A percentile compares a stretch with the other conserved stretches of the same genome.
phyloP scores from a whole-genome alignment of 306 rosid species.

The Lathyrus tuberosus region DNA sequence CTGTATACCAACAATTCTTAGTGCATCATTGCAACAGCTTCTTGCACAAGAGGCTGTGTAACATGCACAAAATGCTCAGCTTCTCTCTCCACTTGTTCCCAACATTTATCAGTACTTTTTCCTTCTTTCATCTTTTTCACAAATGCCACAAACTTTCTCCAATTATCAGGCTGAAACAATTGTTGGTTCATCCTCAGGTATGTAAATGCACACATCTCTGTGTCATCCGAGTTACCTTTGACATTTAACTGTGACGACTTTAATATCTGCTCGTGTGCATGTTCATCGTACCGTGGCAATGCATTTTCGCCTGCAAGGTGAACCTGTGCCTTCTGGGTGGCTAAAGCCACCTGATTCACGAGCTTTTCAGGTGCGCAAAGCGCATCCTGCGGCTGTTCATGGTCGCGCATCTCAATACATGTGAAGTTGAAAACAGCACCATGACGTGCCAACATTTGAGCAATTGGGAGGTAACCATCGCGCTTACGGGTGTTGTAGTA shows the following conservation, averaged over 20 bases:
- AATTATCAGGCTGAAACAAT: conserved; percentile 71
- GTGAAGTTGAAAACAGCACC: conserved; percentile 93
- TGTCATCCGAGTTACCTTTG: conserved; percentile 48
- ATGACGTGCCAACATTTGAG: conserved; percentile 90
- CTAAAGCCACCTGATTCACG: conserved; percentile 82
- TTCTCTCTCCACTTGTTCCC: conserved; percentile 92
- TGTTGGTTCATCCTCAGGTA: conserved; percentile 90
- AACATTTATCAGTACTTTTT: conserved; percentile 57
- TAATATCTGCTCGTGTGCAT: conserved; percentile 76
- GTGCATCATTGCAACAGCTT: conserved; percentile 75
- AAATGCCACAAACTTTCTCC: conserved; percentile 82
- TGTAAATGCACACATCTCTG: conserved; percentile 85
- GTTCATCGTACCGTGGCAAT: conserved; percentile 66
- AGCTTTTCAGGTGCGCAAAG: conserved; percentile 89
- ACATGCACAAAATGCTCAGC: conserved; percentile 85
- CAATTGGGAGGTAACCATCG: conserved; percentile 88
- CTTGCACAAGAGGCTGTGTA: conserved; percentile 73
- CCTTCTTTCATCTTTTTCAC: conserved; percentile 97
- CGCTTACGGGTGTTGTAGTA: conserved; percentile 83
- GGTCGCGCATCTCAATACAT: conserved; percentile 91
- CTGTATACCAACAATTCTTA: conserved; percentile 28
- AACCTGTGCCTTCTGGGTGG: conserved; percentile 67
- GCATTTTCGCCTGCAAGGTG: conserved; percentile 95
- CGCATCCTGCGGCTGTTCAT: conserved; percentile 92
- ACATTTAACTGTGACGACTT: conserved; percentile 58